Conservation (phyloP, 306 rosid genomes). For the barrel medic (Medicago truncatula) region MtrunA17r5.0-ANR NC_053043.1:31240001-31240500, state of each 20-base stretch:
- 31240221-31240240: neutral
- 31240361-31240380: constrained; percentile 35
- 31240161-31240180: neutral
- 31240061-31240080: neutral
- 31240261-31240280: constrained; percentile 9
- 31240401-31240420: constrained; percentile 30
- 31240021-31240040: constrained; percentile 1
- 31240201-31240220: neutral
- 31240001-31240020: neutral
- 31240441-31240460: constrained; percentile 69
- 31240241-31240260: neutral
- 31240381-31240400: neutral
- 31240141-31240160: neutral
- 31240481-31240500: constrained; percentile 89
- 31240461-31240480: constrained; percentile 81
- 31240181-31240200: neutral
- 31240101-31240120: constrained; percentile 11
- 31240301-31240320: constrained; percentile 8
- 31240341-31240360: neutral
- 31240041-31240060: neutral
- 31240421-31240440: constrained; percentile 52
- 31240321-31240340: constrained; percentile 10
- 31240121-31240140: neutral
- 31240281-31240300: neutral
- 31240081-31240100: constrained; percentile 9